Evolutionary conservation across 108 stramenopile genomes (phyloP), one percentile per base, ranked within the genome.

Genomic region (Cylindrotheca closterium): DNA sequence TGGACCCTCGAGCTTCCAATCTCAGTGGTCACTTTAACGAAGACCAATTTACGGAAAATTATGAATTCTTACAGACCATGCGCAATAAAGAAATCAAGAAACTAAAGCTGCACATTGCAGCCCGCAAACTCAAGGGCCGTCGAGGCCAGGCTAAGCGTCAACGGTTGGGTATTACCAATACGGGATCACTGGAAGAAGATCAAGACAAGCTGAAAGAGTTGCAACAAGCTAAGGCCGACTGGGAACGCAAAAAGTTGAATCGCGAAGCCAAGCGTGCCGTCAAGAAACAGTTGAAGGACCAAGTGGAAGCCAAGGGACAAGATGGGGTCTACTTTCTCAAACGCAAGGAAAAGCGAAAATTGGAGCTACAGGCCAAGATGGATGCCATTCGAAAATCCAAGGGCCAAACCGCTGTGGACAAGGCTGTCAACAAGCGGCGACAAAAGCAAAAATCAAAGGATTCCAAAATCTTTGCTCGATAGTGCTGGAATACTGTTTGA

Each of bases 311-410:
- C n/a, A 55, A 65, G 27, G 87, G 89, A 29, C 60, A 67, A 53
- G 47, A 58, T 10, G 83, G 82, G 3, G 81, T 62, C 28, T 95
- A 80, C 68, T 83, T 79, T 66, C 68, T 82, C 48, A 95, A 95
- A 72, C 70, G 85, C 24, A 74, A 76, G 47, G 94, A 95, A 34
- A 54, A 81, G 71, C 69, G 73, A 58, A 60, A 57, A 53, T 66
- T 88, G 82, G 83, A 89, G 60, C 48, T 87, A 51, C 90, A 95
- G 62, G 94, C 91, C 47, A 90, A 87, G 73, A 87, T 89, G 62
- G 91, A 92, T 47, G 90, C 85, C 55, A 56, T 95, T 53, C 79
- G 77, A 1, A 92, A 91, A 60, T 77, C 79, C 15, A 86, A 86
- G 8, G 91, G 91, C 21, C 74, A 92, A 37, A 76, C 73, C 47